Percentiles rank a stretch among this genome's conserved stretches.
phyloP scores from a whole-genome alignment of 805 yeast genomes.

The Starmerella vaccinii region DNA sequence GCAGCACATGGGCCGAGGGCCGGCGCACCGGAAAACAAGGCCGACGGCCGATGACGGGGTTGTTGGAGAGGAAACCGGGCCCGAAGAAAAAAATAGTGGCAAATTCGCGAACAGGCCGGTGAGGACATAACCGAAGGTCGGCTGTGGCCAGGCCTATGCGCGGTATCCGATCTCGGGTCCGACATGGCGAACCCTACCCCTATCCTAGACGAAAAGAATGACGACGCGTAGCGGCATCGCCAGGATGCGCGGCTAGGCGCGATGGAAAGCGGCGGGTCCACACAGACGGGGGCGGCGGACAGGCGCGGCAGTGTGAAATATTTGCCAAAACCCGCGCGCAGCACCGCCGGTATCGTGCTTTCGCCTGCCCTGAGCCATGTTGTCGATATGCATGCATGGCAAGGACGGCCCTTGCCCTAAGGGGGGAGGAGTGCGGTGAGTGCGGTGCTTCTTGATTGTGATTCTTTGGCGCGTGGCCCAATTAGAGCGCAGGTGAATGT shows the following conservation, averaged over 20 bases:
- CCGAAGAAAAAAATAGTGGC: no score
- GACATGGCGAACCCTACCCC: conserved; percentile 4
- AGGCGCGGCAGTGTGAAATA: no score
- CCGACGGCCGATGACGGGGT: not conserved
- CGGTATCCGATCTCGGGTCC: conserved; percentile 16
- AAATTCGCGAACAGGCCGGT: no score
- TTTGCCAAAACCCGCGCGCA: no score
- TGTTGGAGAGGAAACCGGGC: not conserved
- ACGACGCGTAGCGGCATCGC: not conserved
- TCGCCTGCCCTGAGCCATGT: not conserved
- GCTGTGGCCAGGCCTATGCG: not conserved
- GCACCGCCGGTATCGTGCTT: no score
- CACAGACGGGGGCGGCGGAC: no score
- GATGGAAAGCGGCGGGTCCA: no score
- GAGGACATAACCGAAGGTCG: not conserved
- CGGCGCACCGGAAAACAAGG: not conserved
- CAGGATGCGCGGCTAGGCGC: not conserved
- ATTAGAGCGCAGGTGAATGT: conserved; percentile 9
- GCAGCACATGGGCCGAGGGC: not conserved
- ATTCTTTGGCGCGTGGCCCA: conserved; percentile 8
- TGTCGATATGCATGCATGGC: conserved; percentile 1
- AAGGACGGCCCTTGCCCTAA: not conserved
- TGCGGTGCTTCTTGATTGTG: not conserved
- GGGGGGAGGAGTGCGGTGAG: no score
- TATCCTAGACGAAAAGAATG: not conserved